Base-by-base conservation (phyloP, 1,139 yeast species). In the Blastobotrys arbuscula region DNA sequence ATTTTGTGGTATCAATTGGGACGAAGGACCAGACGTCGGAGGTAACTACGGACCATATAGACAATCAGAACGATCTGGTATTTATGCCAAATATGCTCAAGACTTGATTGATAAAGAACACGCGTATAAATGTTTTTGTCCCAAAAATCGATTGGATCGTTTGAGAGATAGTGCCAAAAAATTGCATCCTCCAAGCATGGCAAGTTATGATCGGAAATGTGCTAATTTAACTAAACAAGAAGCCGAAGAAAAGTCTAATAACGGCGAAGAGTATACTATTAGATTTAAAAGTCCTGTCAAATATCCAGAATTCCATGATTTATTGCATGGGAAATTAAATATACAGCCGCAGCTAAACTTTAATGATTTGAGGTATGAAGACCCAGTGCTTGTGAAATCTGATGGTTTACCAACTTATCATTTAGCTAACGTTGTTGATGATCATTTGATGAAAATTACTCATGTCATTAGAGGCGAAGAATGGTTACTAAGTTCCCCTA, bases 391-490 rank as follows among this genome's bases (percentile, higher is more conserved):
- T 36, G 68, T 92, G 64, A 92, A 94, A 64, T 84, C 96, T 8
- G 97, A 92, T 63, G 92, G 94, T 0, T 71, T 87, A 54, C 99
- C 99, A 16, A 92, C 99, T 0, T 92, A 92, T 60, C 99, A 92
- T 67, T 83, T 92, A 61, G 98, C 98, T 19, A 90, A 88, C 60
- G 96, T 92, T 1, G 80, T 92, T 2, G 99, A 92, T 62, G 99
- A 92, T 64, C 95, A 90, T 64, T 68, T 85, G 45, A 94, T 92
- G 98, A 67, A 78, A 44, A 85, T 92, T 39, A 86, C 97, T 0
- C 97, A 94, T 65, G 98, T 92, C 9, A 81, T 92, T 10, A 74
- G 99, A 55, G 99, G 99, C 34, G 98, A 92, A 62, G 97, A 92
- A 65, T 94, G 99, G 99, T 71, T 92, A 9, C 84, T 96, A 1